phyloP scores from a whole-genome alignment of 768 basidiomycete genomes.

The Termitomyces sp. region DNA sequence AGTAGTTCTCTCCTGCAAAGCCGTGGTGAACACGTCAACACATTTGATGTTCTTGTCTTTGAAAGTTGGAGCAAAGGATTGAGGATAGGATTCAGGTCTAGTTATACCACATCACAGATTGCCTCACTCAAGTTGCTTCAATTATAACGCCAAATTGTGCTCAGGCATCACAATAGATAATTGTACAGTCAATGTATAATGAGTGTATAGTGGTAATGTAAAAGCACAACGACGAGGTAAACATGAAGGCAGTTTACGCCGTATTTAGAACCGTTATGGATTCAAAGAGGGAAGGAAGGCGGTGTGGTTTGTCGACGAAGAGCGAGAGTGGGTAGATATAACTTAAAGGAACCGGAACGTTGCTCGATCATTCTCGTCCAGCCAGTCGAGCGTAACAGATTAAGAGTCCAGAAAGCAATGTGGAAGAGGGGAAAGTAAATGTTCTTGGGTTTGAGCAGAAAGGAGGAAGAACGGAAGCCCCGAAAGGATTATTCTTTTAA shows the following conservation, averaged over 20 bases:
- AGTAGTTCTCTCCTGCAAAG: neutral
- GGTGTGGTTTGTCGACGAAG: slow-evolving; percentile 2
- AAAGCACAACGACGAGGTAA: slow-evolving; percentile 16
- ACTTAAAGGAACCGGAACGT: slow-evolving; percentile 8
- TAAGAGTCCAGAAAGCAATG: slow-evolving; percentile 10
- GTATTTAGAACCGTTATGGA: slow-evolving; percentile 7
- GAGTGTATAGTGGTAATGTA: slow-evolving; percentile 18
- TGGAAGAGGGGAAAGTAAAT: neutral
- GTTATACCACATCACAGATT: too few species aligned
- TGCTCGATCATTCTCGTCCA: slow-evolving; percentile 17
- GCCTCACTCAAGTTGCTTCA: neutral
- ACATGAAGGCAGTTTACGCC: slow-evolving; percentile 10
- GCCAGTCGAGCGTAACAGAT: slow-evolving; percentile 13
- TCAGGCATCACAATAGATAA: neutral
- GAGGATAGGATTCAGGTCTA: neutral
- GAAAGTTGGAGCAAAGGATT: too few species aligned
- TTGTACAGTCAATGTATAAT: slow-evolving; percentile 10
- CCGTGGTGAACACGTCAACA: neutral
- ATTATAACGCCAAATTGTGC: neutral
- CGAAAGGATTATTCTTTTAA: slow-evolving; percentile 28
- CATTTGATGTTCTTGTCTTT: neutral
- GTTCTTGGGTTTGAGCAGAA: slow-evolving; percentile 8
- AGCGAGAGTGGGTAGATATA: slow-evolving; percentile 12
- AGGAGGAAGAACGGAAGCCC: slow-evolving; percentile 15
- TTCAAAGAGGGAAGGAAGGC: slow-evolving; percentile 6